Evolutionary conservation across 2,329 filamentous ascomycete species (phyloP).

Genomic region (Aspergillus bombycis): DNA sequence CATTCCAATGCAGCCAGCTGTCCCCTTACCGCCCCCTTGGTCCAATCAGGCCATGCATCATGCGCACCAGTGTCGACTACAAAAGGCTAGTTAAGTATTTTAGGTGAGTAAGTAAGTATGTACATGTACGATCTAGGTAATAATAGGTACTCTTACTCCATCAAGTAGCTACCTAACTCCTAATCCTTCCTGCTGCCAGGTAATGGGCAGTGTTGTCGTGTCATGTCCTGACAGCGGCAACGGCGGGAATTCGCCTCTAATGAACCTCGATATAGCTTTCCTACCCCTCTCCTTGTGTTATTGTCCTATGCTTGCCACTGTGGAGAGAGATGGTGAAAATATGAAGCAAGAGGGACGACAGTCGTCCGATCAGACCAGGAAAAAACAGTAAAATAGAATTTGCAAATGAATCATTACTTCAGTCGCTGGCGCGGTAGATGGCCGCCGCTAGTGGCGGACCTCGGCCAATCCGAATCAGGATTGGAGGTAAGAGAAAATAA

Average conservation of each 20-base stretch:
- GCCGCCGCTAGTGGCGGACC: slow-evolving; percentile 5
- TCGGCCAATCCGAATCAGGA: slow-evolving; percentile 1
- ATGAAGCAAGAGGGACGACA: slow-evolving; percentile 6
- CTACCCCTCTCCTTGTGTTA: neutral
- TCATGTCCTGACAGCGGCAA: neutral
- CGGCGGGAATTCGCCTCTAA: neutral
- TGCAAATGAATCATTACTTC: slow-evolving; percentile 9
- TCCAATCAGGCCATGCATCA: slow-evolving; percentile 12
- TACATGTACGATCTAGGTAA: slow-evolving; percentile 2
- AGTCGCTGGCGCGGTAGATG: slow-evolving; percentile 5
- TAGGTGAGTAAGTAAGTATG: neutral
- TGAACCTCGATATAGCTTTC: neutral
- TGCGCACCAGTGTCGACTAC: slow-evolving; percentile 6
- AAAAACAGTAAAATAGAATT: neutral
- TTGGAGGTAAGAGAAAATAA: neutral
- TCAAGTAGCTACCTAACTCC: slow-evolving; percentile 6
- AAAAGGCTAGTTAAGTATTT: neutral
- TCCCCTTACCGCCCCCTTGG: slow-evolving; percentile 18
- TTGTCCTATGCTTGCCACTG: slow-evolving; percentile 6
- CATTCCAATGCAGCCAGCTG: slow-evolving; percentile 15
- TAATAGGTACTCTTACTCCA: neutral
- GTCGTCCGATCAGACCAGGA: slow-evolving; percentile 6
- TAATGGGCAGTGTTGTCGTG: neutral
- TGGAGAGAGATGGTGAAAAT: neutral
- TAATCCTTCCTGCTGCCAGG: slow-evolving; percentile 1